Conservation (phyloP, 768 basidiomycete species). For the Tulasnella sp. region DNA sequence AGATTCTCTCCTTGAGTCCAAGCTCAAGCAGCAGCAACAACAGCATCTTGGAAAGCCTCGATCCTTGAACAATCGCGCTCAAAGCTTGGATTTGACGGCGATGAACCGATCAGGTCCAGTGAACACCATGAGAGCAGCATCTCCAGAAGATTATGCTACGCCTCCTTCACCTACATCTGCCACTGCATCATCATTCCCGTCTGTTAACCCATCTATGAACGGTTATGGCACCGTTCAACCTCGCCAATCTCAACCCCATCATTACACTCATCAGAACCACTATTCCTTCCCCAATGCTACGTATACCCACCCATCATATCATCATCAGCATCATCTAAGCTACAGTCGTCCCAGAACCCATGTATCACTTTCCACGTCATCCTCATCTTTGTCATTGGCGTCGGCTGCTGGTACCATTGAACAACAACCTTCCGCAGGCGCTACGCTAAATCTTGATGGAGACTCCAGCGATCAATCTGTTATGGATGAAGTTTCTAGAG, state of each 20-base stretch:
- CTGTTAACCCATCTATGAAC: constrained; percentile 7
- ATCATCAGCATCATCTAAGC: constrained; percentile 9
- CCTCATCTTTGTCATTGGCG: constrained; percentile 10
- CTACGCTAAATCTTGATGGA: too few relatives aligned
- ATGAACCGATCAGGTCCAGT: constrained; percentile 37
- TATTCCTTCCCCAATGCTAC: constrained; percentile 6
- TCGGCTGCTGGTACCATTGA: too few relatives aligned
- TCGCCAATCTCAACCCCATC: not conserved
- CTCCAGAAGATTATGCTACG: constrained; percentile 2
- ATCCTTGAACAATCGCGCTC: constrained; percentile 72
- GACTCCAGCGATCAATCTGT: constrained; percentile 12
- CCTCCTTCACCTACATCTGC: constrained; percentile 12
- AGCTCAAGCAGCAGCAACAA: constrained; percentile 55
- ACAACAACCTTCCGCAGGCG: constrained; percentile 1
- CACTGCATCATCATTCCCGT: constrained; percentile 14
- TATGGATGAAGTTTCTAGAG: constrained; percentile 18
- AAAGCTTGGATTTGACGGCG: constrained; percentile 80
- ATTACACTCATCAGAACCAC: constrained; percentile 14
- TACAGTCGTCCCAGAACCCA: constrained; percentile 7
- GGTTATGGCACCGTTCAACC: not conserved
- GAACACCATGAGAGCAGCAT: constrained; percentile 3
- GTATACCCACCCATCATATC: not conserved
- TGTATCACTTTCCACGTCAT: not conserved
- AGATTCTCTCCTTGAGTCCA: constrained; percentile 71
- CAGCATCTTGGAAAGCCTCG: constrained; percentile 53